Evolutionary conservation across 352 stramenopile genomes (phyloP), one percentile per base, ranked within the genome.

Genomic region (Pythium aquatile): DNA sequence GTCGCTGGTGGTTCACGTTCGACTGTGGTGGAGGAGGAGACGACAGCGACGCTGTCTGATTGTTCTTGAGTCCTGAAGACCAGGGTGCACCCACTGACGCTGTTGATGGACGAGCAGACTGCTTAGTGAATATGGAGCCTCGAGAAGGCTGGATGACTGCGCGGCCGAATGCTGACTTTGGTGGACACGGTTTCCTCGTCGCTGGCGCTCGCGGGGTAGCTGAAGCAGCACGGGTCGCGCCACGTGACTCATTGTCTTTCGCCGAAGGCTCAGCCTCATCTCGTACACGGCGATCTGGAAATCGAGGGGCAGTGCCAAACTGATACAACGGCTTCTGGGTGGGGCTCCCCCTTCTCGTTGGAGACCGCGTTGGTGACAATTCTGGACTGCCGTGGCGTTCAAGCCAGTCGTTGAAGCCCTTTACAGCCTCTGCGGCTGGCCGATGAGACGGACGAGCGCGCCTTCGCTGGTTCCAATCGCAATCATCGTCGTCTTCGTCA

Each of bases 321-420:
- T 65, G 58, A 29, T 65, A 52, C 5, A 39, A 29, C 26, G 24
- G 24, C 26, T 17, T 20, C 14, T 47, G 39, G 17, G 20, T 39
- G 13, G 55, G 44, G 10, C 17, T 51, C 14, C 24, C 24, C 28
- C 49, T 16, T 2, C 28, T 24, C 16, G n/a, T 32, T 37, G 54
- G 44, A 2, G 46, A 61, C n/a, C 65, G 59, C 5, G 63, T 68
- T 0, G 51, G 59, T 14, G 69, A 63, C 3, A 60, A 68, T 40
- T 71, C 76, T 35, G 17, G 10, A 40, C 14, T 55, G 6, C 14
- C n/a, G 8, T 49, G 64, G 10, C 42, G 58, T 39, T 74, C 48
- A 10, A 88, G 61, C 76, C 79, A 85, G 1, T 59, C 65, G 10
- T 78, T 66, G 17, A 84, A 69, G 1, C 76, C 77, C 39, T 72